Percentiles rank a stretch among this genome's conserved stretches.
These are phyloP conservation scores for Kalaharituber pfeilii DNA, from an alignment of 2,329 filamentous ascomycete species.

Conservation along the genomic window DNA sequence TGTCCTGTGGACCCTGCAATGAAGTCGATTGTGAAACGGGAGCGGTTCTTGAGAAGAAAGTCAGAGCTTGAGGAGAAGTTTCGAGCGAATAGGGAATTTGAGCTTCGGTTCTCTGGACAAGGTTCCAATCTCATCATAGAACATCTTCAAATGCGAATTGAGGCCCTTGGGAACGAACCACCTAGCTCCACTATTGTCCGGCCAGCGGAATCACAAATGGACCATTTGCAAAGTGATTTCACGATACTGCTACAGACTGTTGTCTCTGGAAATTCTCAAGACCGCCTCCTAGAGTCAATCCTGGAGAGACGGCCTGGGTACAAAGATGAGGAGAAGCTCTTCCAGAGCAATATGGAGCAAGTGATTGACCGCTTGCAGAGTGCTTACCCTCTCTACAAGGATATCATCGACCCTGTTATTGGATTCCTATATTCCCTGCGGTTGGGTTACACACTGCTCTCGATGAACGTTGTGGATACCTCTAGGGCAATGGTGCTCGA, in stretches of 20 bases:
- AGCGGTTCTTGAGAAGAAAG: conserved; percentile 40
- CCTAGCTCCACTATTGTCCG: conserved; percentile 51
- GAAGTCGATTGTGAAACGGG: conserved; percentile 43
- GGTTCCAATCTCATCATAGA: conserved; percentile 48
- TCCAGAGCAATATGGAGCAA: conserved; percentile 22
- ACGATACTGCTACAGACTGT: conserved; percentile 53
- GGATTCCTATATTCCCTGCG: conserved; percentile 65
- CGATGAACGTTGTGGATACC: conserved; percentile 26
- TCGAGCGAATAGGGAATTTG: conserved; percentile 45
- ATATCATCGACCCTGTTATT: conserved; percentile 60
- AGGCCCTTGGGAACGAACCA: conserved; percentile 47
- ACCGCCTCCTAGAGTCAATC: conserved; percentile 27
- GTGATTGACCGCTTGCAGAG: conserved; percentile 28
- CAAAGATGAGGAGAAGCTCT: conserved; percentile 30
- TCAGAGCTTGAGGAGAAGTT: conserved; percentile 40
- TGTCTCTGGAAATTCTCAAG: conserved; percentile 30
- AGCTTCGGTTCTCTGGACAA: conserved; percentile 50
- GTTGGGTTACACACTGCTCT: conserved; percentile 51
- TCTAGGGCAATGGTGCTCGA: conserved; percentile 21
- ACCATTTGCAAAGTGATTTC: conserved; percentile 66
- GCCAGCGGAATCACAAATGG: conserved; percentile 49
- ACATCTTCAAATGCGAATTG: conserved; percentile 44
- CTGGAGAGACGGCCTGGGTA: conserved; percentile 22
- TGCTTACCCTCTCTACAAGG: conserved; percentile 63
- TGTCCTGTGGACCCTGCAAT: conserved; percentile 66